phyloP scores from a whole-genome alignment of 495 filamentous ascomycete genomes.

The Penicillium coffeae region DNA sequence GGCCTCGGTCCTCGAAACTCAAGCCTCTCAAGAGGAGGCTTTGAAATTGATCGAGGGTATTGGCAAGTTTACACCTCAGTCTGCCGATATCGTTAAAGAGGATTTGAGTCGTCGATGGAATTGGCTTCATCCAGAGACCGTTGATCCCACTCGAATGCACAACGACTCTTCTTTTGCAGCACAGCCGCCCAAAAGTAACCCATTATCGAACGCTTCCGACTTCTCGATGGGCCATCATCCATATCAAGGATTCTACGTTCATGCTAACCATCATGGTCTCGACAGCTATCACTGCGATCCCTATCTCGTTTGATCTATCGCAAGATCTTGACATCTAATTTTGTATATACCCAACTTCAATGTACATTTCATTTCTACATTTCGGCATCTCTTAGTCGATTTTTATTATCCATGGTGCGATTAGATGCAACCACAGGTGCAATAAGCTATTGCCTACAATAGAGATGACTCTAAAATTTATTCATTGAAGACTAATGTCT shows the following conservation, averaged over 20 bases:
- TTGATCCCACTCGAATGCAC: slow-evolving; percentile 22
- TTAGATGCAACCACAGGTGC: too few species aligned
- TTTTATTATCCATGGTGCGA: too few species aligned
- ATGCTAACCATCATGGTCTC: slow-evolving; percentile 31
- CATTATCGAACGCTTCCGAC: slow-evolving; percentile 61
- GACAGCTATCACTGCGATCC: slow-evolving; percentile 21
- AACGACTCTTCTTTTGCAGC: slow-evolving; percentile 20
- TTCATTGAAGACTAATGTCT: too few species aligned
- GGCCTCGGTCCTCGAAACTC: slow-evolving; percentile 64
- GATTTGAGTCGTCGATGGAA: slow-evolving; percentile 76
- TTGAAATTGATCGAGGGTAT: slow-evolving; percentile 73
- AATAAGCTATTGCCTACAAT: too few species aligned
- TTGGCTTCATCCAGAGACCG: slow-evolving; percentile 48
- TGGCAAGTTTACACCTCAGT: slow-evolving; percentile 75
- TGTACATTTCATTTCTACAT: too few species aligned
- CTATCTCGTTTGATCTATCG: slow-evolving; percentile 18
- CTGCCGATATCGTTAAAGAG: slow-evolving; percentile 59
- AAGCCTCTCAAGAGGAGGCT: slow-evolving; percentile 76
- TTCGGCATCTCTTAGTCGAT: too few species aligned
- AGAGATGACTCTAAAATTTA: too few species aligned
- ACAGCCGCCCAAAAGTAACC: slow-evolving; percentile 51
- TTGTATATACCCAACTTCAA: slow-evolving; percentile 3
- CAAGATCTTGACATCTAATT: not conserved
- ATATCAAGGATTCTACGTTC: slow-evolving; percentile 63
- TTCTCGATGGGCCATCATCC: slow-evolving; percentile 72